phyloP scores from a whole-genome alignment of 2,329 filamentous ascomycete species.

The Neofusicoccum ribis region DNA sequence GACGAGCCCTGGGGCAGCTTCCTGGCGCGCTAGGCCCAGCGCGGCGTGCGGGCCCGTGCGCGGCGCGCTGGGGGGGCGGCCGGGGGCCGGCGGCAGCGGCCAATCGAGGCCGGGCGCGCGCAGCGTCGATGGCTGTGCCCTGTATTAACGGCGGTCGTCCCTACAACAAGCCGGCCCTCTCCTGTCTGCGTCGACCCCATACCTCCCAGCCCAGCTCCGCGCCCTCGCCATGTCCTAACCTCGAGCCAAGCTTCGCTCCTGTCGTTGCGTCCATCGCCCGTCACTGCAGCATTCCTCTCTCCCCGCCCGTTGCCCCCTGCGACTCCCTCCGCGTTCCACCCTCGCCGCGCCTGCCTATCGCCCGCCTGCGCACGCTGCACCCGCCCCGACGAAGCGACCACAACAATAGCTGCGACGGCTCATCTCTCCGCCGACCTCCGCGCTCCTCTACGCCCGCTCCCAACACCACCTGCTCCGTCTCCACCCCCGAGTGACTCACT shows the following conservation, averaged over 20 bases:
- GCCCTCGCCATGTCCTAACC: conserved; percentile 20
- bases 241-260: conserved; percentile 10
- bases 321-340: conserved; percentile 25
- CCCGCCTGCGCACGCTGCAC: conserved; percentile 24
- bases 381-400: conserved; percentile 21
- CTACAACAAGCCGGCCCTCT: conserved; percentile 13
- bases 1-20: neutral
- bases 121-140: conserved; percentile 12
- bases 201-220: neutral
- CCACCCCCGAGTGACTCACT: conserved; percentile 30
- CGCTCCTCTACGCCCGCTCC: conserved; percentile 27
- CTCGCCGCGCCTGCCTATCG: conserved; percentile 31
- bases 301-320: conserved; percentile 28
- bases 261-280: conserved; percentile 16
- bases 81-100: conserved; percentile 7
- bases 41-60: neutral
- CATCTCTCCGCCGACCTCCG: conserved; percentile 25
- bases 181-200: conserved; percentile 8
- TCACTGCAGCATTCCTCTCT: conserved; percentile 20
- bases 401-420: conserved; percentile 25
- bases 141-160: conserved; percentile 17
- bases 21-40: neutral
- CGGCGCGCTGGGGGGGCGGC: neutral
- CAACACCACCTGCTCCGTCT: conserved; percentile 27
- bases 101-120: conserved; percentile 15